These are phyloP conservation scores for Monosporozyma unispora DNA, from an alignment of 805 yeast species.

Conservation along the genomic window DNA sequence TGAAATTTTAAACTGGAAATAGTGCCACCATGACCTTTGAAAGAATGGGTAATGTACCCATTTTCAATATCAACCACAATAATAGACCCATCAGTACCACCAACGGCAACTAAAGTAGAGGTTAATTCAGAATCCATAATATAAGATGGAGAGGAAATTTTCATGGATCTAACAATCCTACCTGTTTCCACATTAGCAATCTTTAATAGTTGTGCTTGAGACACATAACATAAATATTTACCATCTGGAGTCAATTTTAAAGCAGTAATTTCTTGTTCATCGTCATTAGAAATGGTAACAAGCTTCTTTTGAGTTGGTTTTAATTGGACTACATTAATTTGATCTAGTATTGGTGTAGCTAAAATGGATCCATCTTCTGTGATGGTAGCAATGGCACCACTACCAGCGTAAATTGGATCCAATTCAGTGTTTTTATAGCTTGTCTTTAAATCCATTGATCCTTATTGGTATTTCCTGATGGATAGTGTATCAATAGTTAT, in stretches of 20 bases:
- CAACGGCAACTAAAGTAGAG: constrained; percentile 81
- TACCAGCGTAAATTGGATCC: constrained; percentile 73
- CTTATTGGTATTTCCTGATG: not conserved
- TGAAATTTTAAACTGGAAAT: constrained; percentile 65
- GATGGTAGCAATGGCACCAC: constrained; percentile 68
- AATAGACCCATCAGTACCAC: constrained; percentile 89
- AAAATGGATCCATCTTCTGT: constrained; percentile 52
- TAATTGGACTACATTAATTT: constrained; percentile 60
- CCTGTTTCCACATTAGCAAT: constrained; percentile 37
- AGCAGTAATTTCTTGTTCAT: constrained; percentile 72
- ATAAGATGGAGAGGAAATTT: constrained; percentile 71
- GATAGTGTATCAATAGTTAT: not conserved
- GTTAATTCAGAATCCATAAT: constrained; percentile 71
- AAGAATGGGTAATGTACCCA: constrained; percentile 77
- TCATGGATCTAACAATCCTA: constrained; percentile 42
- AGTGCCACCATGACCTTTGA: constrained; percentile 90
- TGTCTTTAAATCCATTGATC: constrained; percentile 25
- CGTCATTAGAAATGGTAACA: constrained; percentile 65
- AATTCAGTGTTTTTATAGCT: constrained; percentile 36
- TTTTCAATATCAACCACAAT: constrained; percentile 89
- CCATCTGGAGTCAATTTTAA: constrained; percentile 74
- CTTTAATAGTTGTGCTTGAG: constrained; percentile 76
- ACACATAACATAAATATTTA: constrained; percentile 53
- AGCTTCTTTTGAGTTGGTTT: constrained; percentile 32
- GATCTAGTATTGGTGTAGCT: constrained; percentile 77